Base-by-base conservation (phyloP, 768 basidiomycete genomes). In the Baorangia bicolor region DNA sequence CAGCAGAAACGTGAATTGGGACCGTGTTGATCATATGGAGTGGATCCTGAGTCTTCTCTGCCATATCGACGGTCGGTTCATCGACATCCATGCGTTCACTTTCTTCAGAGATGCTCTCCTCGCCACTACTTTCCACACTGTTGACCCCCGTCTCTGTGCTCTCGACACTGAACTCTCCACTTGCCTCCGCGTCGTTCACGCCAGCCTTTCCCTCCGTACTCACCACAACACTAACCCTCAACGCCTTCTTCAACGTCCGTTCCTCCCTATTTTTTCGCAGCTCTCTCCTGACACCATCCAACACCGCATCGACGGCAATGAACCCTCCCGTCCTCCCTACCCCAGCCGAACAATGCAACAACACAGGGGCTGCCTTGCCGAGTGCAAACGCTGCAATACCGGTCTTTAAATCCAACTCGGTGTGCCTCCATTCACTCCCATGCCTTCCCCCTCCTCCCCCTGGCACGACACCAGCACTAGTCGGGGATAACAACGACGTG, bases 261-360 rank as follows among this genome's bases (percentile, higher is more conserved):
- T 49, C 64, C 40, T 74, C 75, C 45, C 64, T 62, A 11, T 64
- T 65, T 56, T 68, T 76, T 25, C 65, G 69, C 65, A 87, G 62
- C 71, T 93, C 89, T 48, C 78, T 69, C 63, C 82, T 74, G 4
- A 94, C 74, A 5, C 83, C 87, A 66, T 92, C 90, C 51, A 95
- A 75, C n/a, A 92, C 77, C 9, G 92, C 87, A 68, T 94, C 92
- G 2, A 96, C 83, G 9, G 91, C 85, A 65, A 98, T 94, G 70
- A 92, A 98, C 25, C 90, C 91, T 21, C 96, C 96, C 0, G 96
- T 98, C 39, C 96, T 81, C 0, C 96, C 96, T 7, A 97, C 94
- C 20, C 96, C 96, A 0, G 96, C 96, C 30, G 92, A 94, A 67
- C 95, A 95, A 69, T 95, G 93, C 59, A 95, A 70, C 44, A 95